Conservation (phyloP, 2,329 filamentous ascomycete species). For the Neophaeococcomyces mojaviensis region DNA sequence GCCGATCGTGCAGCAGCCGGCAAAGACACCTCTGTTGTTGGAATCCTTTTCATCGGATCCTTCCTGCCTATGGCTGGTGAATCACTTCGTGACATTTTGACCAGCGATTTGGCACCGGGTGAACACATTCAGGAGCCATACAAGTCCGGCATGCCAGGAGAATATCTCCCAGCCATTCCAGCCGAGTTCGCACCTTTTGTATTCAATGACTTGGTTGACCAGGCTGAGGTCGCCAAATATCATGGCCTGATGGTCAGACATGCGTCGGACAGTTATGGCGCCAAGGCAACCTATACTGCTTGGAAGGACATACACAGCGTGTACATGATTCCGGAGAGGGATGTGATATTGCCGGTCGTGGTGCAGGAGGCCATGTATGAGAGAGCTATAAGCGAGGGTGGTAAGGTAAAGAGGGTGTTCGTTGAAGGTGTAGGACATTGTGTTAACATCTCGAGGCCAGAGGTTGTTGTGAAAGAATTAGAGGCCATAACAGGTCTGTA, state of each 20-base stretch:
- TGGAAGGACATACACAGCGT: constrained; percentile 1
- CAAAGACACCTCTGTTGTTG: not conserved
- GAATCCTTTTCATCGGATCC: not conserved
- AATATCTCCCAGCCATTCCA: constrained; percentile 1
- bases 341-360: not conserved
- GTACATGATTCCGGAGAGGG: not conserved
- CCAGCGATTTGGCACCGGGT: too few relatives aligned
- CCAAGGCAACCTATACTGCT: not conserved
- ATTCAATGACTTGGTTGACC: not conserved
- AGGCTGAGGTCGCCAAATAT: not conserved
- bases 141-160: not conserved
- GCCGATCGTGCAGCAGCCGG: not conserved
- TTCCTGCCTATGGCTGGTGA: not conserved
- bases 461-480: not conserved
- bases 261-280: not conserved
- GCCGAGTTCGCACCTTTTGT: not conserved
- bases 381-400: not conserved
- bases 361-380: constrained; percentile 1
- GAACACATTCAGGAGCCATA: not conserved
- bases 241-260: not conserved
- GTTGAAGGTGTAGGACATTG: constrained; percentile 2
- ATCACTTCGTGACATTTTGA: not conserved
- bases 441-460: not conserved
- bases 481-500: too few relatives aligned
- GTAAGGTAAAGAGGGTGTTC: not conserved